Evolutionary conservation across 2,329 filamentous ascomycete genomes (phyloP).

Genomic region (Trichoderma koningiopsis): DNA sequence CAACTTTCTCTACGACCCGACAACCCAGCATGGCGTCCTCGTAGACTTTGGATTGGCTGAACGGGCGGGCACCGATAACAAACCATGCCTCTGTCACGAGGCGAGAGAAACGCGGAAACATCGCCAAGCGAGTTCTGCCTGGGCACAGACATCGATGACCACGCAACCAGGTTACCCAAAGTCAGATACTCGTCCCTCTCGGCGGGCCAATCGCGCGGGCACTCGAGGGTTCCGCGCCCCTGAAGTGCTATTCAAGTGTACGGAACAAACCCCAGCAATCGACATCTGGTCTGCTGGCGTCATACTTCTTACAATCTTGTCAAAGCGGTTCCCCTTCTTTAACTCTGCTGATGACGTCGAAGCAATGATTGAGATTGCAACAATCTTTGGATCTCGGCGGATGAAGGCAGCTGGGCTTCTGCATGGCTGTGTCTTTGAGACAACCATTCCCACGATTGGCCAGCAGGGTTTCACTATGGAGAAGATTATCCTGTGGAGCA

Average conservation of each 20-base stretch:
- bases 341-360: conserved; percentile 98
- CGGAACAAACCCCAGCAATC: conserved; percentile 88
- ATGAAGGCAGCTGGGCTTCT: conserved; percentile 83
- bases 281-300: conserved; percentile 97
- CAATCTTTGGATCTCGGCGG: conserved; percentile 81
- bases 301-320: conserved; percentile 93
- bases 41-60: conserved; percentile 99
- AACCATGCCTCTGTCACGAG: conserved; percentile 81
- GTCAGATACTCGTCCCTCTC: conserved; percentile 82
- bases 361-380: conserved; percentile 95
- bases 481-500: conserved; percentile 95
- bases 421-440: conserved; percentile 91
- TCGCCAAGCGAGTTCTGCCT: conserved; percentile 59
- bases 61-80: conserved; percentile 72
- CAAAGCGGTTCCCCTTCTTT: conserved; percentile 94
- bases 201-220: conserved; percentile 90
- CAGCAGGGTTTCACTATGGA: conserved; percentile 83
- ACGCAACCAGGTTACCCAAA: conserved; percentile 77
- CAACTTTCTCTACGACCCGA: conserved; percentile 91
- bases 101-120: conserved; percentile 62
- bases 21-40: conserved; percentile 78
- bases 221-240: conserved; percentile 95
- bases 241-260: conserved; percentile 96
- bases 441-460: conserved; percentile 87
- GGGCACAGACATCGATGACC: conserved; percentile 53